phyloP scores from a whole-genome alignment of 2,329 filamentous ascomycete genomes.

The Bisporella sp. region DNA sequence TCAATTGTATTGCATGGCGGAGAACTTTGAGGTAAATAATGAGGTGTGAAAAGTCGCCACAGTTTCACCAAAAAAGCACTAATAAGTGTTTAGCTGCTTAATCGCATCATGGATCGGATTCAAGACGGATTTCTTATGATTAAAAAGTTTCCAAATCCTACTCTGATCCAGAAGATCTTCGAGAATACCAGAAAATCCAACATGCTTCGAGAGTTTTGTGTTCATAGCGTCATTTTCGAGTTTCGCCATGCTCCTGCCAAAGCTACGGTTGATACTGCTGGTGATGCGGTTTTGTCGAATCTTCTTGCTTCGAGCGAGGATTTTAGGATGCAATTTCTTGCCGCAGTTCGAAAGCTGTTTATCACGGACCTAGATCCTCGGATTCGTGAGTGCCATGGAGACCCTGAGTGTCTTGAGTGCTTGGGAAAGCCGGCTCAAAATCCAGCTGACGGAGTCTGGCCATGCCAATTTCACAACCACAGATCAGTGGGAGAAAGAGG shows the following conservation, averaged over 20 bases:
- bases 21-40: conserved; percentile 7
- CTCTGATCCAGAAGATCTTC: conserved; percentile 12
- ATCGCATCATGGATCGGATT: conserved; percentile 19
- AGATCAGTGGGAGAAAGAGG: too few species aligned
- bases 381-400: conserved; percentile 9
- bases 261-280: conserved; percentile 1
- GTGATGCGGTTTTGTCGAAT: background rate
- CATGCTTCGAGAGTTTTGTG: conserved; percentile 14
- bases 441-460: conserved; percentile 4
- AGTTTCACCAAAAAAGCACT: background rate
- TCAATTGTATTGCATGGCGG: conserved; percentile 15
- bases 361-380: conserved; percentile 13
- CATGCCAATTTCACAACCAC: conserved; percentile 11
- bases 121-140: conserved; percentile 17
- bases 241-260: background rate
- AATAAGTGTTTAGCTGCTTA: conserved; percentile 2
- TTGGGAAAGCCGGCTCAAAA: background rate
- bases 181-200: conserved; percentile 3
- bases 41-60: background rate
- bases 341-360: conserved; percentile 2
- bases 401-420: conserved; percentile 8
- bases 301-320: conserved; percentile 6
- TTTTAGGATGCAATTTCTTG: conserved; percentile 12
- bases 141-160: conserved; percentile 6
- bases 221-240: conserved; percentile 5